These are phyloP conservation scores for Macrotyloma uniflorum DNA, from an alignment of 306 rosid species.

Conservation along the genomic window DNA sequence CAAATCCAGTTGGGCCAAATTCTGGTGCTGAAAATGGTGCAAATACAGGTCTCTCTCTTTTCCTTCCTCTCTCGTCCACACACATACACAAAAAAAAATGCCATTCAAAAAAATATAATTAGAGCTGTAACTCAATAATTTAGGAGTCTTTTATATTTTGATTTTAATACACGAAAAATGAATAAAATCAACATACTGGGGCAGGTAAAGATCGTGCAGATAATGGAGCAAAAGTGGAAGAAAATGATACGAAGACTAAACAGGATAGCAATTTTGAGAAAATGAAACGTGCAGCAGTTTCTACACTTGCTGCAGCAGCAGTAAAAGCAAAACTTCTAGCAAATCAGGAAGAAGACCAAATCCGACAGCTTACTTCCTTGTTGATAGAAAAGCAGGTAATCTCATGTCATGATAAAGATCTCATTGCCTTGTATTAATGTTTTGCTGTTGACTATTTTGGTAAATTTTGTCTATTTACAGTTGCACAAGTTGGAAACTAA, in stretches of 20 bases:
- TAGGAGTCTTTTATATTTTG: neutral
- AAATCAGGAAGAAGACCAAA: slow-evolving; percentile 85
- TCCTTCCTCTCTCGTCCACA: neutral
- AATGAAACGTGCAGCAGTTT: slow-evolving; percentile 76
- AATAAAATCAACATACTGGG: slow-evolving; percentile 30
- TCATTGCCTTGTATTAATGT: slow-evolving; percentile 3
- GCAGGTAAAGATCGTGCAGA: slow-evolving; percentile 58
- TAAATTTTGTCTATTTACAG: slow-evolving; percentile 51
- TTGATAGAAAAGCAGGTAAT: slow-evolving; percentile 89
- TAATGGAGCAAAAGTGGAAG: slow-evolving; percentile 49
- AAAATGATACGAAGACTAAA: slow-evolving; percentile 37
- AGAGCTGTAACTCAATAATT: slow-evolving; percentile 14
- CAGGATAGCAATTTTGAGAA: slow-evolving; percentile 55
- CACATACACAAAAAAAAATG: neutral
- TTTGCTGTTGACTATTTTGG: slow-evolving; percentile 29
- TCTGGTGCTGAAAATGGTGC: slow-evolving; percentile 50
- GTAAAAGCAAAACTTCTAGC: slow-evolving; percentile 90
- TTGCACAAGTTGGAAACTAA: slow-evolving; percentile 83
- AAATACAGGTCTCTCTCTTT: slow-evolving; percentile 48
- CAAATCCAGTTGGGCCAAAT: slow-evolving; percentile 49
- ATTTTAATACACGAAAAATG: slow-evolving; percentile 3
- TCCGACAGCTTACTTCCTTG: slow-evolving; percentile 65
- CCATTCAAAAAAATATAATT: slow-evolving; percentile 15
- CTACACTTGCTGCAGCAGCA: slow-evolving; percentile 83
- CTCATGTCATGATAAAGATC: slow-evolving; percentile 28